Base-by-base conservation (phyloP, 345 rosid genomes). In the Alliaria petiolata region DNA sequence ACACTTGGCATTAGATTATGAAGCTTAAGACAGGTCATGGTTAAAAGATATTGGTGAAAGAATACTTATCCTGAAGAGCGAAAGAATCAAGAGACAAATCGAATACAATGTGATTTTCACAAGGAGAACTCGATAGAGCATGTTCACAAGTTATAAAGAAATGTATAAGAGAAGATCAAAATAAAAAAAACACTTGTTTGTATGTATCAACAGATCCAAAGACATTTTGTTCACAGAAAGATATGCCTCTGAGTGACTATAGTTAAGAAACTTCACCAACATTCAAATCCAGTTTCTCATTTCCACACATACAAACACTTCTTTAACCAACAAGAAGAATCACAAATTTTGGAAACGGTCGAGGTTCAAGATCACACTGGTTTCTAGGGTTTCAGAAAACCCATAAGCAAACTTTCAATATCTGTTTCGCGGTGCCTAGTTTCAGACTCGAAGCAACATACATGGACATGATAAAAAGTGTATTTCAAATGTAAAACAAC, bases 331-430 rank as follows among this genome's bases (percentile, higher is more conserved):
- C 30, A 40, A 54, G 25, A 53, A 26, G 22, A 30, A 60, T 28
- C 8, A 28, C 50, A n/a, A 36, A 16, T 0, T 16, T 19, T 1
- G n/a, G 4, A 52, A 42, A 14, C 28, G 26, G 4, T 59, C 1
- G 8, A 20, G 16, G 33, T 39, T 50, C n/a, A 50, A 3, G 51
- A 2, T n/a, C n/a, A n/a, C 14, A 16, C 11, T 42, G 40, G 16
- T 43, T 12, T 62, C 63, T 71, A 53, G 54, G 55, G 69, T 52
- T 62, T 62, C 9, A 17, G 46, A 16, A 36, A 38, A 35, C 3
- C 22, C 7, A 49, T 36, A 26, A 26, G 40, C 53, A 39, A 9
- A 40, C 20, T 38, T 22, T 47, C 31, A 70, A 28, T 12, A 34
- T 38, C 33, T 59, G 20, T 25, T 49, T 26, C 53, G 12, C 13